Evolutionary conservation across 305 asterid genomes (phyloP), one percentile per base, ranked within the genome.

Genomic region (Rubia balearica): DNA sequence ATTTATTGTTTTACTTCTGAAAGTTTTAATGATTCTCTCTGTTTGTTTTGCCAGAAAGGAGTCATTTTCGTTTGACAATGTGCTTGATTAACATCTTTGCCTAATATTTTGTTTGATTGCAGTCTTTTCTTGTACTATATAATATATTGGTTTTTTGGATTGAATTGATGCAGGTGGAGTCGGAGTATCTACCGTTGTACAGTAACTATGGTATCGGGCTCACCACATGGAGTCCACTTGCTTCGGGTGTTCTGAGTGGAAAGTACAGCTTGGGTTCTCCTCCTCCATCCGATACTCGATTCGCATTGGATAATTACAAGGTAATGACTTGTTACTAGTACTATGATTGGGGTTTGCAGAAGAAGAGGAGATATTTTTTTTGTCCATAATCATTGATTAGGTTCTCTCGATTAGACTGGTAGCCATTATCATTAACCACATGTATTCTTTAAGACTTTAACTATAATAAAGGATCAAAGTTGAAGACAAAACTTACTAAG

Each of bases 161-260:
- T 79, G 59, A 51, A 16, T 16, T 2, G 22, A 51, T 51, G 77
- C 87, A 95, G 99, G 98, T 95, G 38, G 99, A 95, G 75, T 75
- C 86, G 19, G 99, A 95, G 89, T 95, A 82, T 79, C 84, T 86
- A 62, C 98, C 98, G 45, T 76, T 95, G 71, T 95, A 88, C 79
- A 77, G 76, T 55, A 88, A 90, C 84, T 88, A 95, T 68, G 99
- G 99, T 16, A 76, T 86, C 30, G 98, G 97, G 74, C 97, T 95
- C 71, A 90, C 99, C 40, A 95, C 97, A 24, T 95, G 99, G 99
- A 95, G 99, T 66, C 99, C 99, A 4, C 96, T 95, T 56, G 99
- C 97, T 1, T 95, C 98, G 57, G 99, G 99, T 45, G 97, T 91
- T 76, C 85, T 95, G 67, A 86, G 97, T 1, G 99, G 99, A 69